Evolutionary conservation across 345 rosid genomes (phyloP).

Genomic region (Carallia pectinifolia): DNA sequence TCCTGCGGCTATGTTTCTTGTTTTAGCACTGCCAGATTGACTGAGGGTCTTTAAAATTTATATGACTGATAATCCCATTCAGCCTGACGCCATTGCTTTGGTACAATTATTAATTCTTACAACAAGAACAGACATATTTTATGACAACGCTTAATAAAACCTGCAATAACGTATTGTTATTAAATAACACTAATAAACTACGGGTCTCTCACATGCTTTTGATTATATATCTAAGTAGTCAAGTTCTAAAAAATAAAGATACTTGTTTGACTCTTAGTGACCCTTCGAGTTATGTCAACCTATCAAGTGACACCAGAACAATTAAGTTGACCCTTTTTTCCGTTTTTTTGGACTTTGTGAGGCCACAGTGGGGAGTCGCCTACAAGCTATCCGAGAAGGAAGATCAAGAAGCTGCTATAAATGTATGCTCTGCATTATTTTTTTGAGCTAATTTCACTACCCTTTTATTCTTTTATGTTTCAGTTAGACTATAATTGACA

Average conservation of each 20-base stretch:
- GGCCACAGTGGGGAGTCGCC: constrained; percentile 89
- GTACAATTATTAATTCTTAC: no score
- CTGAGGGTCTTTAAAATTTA: neutral
- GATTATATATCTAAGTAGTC: no score
- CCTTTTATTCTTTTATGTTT: neutral
- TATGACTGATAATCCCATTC: neutral
- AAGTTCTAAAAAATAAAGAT: no score
- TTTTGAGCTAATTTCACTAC: neutral
- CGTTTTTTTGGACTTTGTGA: constrained; percentile 24
- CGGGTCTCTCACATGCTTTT: no score
- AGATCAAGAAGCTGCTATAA: constrained; percentile 64
- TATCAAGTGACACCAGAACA: constrained; percentile 2
- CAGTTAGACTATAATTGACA: neutral
- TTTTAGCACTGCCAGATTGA: no score
- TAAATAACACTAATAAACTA: no score
- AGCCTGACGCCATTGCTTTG: no score
- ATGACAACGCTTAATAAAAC: no score
- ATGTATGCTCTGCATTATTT: constrained; percentile 39
- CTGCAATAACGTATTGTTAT: no score
- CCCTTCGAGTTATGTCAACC: neutral
- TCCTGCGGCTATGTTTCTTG: neutral
- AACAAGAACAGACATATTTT: no score
- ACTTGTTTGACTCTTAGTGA: no score
- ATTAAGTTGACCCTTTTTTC: constrained; percentile 7
- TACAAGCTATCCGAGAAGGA: constrained; percentile 72